Conservation (phyloP, 169 alveolate genomes). For the Plasmodium knowlesi region DNA sequence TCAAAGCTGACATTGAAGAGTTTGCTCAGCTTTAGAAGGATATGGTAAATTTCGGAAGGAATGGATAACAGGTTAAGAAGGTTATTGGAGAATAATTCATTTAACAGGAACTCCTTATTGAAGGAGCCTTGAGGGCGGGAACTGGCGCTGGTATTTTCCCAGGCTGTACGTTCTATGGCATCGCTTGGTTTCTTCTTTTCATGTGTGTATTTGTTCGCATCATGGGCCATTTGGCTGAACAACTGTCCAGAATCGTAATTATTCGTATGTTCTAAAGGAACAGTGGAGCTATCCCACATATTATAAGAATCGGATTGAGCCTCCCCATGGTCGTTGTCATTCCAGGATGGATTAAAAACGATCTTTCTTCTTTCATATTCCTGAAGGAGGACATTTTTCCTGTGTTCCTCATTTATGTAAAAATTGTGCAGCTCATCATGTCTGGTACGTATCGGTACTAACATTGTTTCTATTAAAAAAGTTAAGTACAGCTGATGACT, state of each 20-base stretch:
- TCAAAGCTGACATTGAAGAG: constrained; percentile 49
- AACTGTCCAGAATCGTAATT: neutral
- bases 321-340: neutral
- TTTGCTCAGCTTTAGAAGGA: constrained; percentile 40
- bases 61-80: constrained; percentile 59
- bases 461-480: constrained; percentile 59
- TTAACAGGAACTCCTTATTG: constrained; percentile 40
- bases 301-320: neutral
- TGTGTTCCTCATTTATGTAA: constrained; percentile 45
- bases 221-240: neutral
- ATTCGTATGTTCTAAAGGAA: neutral
- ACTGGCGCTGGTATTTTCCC: neutral
- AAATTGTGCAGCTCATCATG: constrained; percentile 60
- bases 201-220: neutral
- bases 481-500: constrained; percentile 58
- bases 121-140: neutral
- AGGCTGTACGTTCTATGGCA: neutral
- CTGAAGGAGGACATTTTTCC: constrained; percentile 22
- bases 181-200: neutral
- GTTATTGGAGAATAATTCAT: constrained; percentile 72
- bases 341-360: neutral
- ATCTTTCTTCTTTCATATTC: constrained; percentile 22
- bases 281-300: neutral
- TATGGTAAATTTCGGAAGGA: constrained; percentile 72
- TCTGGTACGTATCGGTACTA: constrained; percentile 52